Evolutionary conservation across 805 yeast species (phyloP).

Genomic region (Aciculoconidium aculeatum): DNA sequence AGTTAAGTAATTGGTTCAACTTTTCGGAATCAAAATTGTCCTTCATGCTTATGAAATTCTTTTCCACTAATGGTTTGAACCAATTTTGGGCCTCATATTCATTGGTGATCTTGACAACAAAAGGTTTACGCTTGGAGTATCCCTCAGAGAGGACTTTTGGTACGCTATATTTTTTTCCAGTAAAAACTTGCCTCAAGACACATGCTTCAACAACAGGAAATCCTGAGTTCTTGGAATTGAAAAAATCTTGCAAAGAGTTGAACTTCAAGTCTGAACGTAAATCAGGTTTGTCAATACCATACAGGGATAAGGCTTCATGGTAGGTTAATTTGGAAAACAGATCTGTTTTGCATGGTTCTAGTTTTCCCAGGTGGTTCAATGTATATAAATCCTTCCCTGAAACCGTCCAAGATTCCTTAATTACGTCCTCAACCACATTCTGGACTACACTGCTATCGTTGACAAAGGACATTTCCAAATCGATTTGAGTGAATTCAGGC

Average conservation of each 20-base stretch:
- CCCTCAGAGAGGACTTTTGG: slow-evolving; percentile 39
- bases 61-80: slow-evolving; percentile 35
- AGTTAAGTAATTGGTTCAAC: slow-evolving; percentile 24
- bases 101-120: slow-evolving; percentile 44
- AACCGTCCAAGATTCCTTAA: slow-evolving; percentile 53
- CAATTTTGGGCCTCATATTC: slow-evolving; percentile 37
- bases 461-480: slow-evolving; percentile 87
- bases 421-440: slow-evolving; percentile 52
- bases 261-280: slow-evolving; percentile 58
- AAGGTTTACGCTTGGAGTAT: slow-evolving; percentile 56
- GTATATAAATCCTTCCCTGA: slow-evolving; percentile 34
- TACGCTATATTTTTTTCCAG: slow-evolving; percentile 19
- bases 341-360: slow-evolving; percentile 16
- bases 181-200: slow-evolving; percentile 48
- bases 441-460: slow-evolving; percentile 60
- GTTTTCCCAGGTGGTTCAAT: slow-evolving; percentile 23
- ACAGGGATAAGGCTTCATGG: slow-evolving; percentile 59
- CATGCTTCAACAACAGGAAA: slow-evolving; percentile 76
- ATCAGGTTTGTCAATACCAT: slow-evolving; percentile 95
- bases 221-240: slow-evolving; percentile 24
- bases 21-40: slow-evolving; percentile 11
- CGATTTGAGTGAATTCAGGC: slow-evolving; percentile 97
- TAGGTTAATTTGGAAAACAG: slow-evolving; percentile 46
- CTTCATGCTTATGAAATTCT: slow-evolving; percentile 15
- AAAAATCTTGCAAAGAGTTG: slow-evolving; percentile 38